Evolutionary conservation across 164 flowering plant genomes (phyloP), one percentile per base, ranked within the genome.

Genomic region (Kalanchoe fedtschenkoi): DNA sequence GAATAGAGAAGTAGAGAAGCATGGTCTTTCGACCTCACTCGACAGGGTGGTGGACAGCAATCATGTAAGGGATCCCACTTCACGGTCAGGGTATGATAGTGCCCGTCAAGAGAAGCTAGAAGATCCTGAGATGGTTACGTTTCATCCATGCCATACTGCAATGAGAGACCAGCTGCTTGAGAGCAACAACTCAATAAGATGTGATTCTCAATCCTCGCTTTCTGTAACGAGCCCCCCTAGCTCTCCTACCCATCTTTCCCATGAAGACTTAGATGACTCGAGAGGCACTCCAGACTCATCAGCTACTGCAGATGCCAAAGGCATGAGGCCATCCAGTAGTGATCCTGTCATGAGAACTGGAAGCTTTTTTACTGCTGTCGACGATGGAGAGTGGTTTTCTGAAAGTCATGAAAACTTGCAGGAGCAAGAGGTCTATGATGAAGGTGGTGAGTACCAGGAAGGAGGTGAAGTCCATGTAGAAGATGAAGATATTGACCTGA

Each of bases 371-470:
- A 74, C 86, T 29, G 62, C 70, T 26, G 77, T 68, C 63, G 93
- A 84, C 68, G 96, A 84, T 71, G 98, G 87, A 53, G 92, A 93
- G 42, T 93, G 98, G 98, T 61, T 74, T 58, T 34, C 74, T 71
- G 86, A 85, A 24, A 74, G 81, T 62, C 69, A 74, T 74, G 81
- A 75, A 60, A 78, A 67, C 32, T 58, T 88, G 70, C 95, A 83
- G 70, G 84, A 81, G 73, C 98, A 88, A 72, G 97, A 84, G 71
- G 98, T 85, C 64, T 92, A 89, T 76, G 98, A 92, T 63, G 93
- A 89, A 67, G 91, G 82, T 68, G 93, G 75, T 62, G 86, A 80
- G 30, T 89, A 85, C 63, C 71, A 75, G 61, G 98, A 88, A 68
- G 98, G 85, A 67, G 96, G 86, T 74, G 96, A 89, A 71, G 79